Conservation (phyloP, 352 stramenopile genomes). For the Phytophthora vignae region DNA sequence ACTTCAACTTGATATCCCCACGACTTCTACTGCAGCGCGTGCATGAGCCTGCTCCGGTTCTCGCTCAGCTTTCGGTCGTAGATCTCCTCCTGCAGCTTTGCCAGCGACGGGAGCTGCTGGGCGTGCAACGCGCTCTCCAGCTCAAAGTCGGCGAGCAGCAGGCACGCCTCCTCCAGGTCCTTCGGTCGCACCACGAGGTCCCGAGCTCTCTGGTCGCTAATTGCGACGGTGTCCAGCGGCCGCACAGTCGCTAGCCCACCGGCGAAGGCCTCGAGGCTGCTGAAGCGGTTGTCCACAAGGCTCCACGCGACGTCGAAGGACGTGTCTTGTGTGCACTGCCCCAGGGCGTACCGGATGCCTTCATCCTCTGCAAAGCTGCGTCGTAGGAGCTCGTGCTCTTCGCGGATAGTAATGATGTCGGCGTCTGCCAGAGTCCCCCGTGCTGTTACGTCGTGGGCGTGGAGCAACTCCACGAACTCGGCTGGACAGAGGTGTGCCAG, state of each 20-base stretch:
- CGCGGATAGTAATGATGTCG: conserved; percentile 14
- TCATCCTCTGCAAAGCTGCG: conserved; percentile 33
- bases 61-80: conserved; percentile 19
- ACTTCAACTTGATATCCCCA: conserved; percentile 1
- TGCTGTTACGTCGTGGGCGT: conserved; percentile 21
- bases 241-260: conserved; percentile 56
- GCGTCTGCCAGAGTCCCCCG: conserved; percentile 9
- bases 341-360: conserved; percentile 24
- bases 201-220: conserved; percentile 3
- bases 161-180: conserved; percentile 27
- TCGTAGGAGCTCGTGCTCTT: conserved; percentile 25
- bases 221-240: conserved; percentile 7
- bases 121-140: conserved; percentile 48
- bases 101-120: conserved; percentile 45
- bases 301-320: conserved; percentile 51
- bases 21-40: neutral
- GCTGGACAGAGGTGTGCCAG: conserved; percentile 41
- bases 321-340: conserved; percentile 28
- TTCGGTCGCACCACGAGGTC: conserved; percentile 29
- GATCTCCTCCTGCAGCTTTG: conserved; percentile 27
- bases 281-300: conserved; percentile 44
- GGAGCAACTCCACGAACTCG: conserved; percentile 51
- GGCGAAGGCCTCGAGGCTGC: conserved; percentile 52
- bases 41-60: conserved; percentile 2
- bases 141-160: conserved; percentile 34